Conservation (phyloP, 208 protist species). For the Vickermania ingenoplastis region DNA sequence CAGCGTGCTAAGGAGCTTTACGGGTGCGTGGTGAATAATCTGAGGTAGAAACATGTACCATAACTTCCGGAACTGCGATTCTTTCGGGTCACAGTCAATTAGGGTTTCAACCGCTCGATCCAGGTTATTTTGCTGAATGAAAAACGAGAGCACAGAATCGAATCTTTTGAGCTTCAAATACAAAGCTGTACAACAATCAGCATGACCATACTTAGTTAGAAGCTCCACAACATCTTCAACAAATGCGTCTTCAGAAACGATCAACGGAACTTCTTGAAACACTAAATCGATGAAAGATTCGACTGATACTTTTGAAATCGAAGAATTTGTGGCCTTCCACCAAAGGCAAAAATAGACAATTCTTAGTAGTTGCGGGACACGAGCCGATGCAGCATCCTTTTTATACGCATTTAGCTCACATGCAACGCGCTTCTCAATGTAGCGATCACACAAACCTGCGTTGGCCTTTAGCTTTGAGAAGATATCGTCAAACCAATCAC, state of each 20-base stretch:
- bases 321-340: not conserved
- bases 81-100: not conserved
- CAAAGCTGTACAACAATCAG: not conserved
- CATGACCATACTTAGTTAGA: not conserved
- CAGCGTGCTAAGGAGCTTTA: constrained; percentile 62
- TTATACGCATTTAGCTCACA: not conserved
- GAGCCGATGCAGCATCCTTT: not conserved
- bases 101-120: not conserved
- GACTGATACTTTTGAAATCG: not conserved
- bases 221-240: not conserved
- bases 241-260: not conserved
- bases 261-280: not conserved
- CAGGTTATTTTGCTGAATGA: not conserved
- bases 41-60: constrained; percentile 91
- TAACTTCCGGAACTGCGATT: constrained; percentile 6
- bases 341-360: not conserved
- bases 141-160: not conserved
- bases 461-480: not conserved
- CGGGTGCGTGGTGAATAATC: constrained; percentile 81
- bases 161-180: not conserved
- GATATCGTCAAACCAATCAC: constrained; percentile 55
- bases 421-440: not conserved
- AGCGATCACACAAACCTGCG: not conserved
- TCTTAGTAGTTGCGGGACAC: not conserved
- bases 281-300: not conserved